Evolutionary conservation across 192 early-diverging fungal species (phyloP).

Genomic region (Thamnidium elegans): DNA sequence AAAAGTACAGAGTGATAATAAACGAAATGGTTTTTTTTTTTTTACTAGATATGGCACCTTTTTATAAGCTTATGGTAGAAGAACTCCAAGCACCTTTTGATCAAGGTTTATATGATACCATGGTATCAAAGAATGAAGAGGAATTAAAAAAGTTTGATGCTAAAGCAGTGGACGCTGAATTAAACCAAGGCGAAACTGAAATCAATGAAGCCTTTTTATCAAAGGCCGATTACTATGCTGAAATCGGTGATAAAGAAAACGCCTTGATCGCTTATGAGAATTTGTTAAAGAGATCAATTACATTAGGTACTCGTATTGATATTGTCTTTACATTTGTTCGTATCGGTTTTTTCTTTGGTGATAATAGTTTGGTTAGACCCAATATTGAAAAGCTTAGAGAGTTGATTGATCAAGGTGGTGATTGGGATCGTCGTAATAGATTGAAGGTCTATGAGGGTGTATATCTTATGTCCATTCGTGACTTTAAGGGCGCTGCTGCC

Average conservation of each 20-base stretch:
- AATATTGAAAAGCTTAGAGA: conserved; percentile 81
- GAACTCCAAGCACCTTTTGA: conserved; percentile 65
- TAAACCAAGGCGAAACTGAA: conserved; percentile 94
- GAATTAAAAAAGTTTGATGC: conserved; percentile 78
- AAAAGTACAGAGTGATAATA: background rate
- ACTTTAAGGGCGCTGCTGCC: conserved; percentile 91
- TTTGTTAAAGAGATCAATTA: conserved; percentile 84
- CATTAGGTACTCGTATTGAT: conserved; percentile 91
- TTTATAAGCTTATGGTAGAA: conserved; percentile 60
- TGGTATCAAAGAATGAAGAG: conserved; percentile 74
- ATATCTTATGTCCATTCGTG: conserved; percentile 88
- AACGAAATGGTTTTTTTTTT: background rate
- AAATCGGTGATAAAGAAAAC: conserved; percentile 95
- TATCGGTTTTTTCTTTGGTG: conserved; percentile 91
- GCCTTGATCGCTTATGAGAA: conserved; percentile 80
- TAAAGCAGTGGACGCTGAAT: conserved; percentile 83
- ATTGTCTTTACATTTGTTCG: conserved; percentile 89
- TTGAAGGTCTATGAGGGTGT: conserved; percentile 95
- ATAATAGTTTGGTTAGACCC: conserved; percentile 70
- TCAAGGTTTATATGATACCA: conserved; percentile 40
- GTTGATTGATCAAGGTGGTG: conserved; percentile 97
- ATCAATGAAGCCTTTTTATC: conserved; percentile 82
- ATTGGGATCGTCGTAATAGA: conserved; percentile 99
- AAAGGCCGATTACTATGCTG: conserved; percentile 85
- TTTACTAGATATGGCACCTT: conserved; percentile 82